These are phyloP conservation scores for Xylaria sp. DNA, from an alignment of 2,329 filamentous ascomycete species.

Conservation along the genomic window DNA sequence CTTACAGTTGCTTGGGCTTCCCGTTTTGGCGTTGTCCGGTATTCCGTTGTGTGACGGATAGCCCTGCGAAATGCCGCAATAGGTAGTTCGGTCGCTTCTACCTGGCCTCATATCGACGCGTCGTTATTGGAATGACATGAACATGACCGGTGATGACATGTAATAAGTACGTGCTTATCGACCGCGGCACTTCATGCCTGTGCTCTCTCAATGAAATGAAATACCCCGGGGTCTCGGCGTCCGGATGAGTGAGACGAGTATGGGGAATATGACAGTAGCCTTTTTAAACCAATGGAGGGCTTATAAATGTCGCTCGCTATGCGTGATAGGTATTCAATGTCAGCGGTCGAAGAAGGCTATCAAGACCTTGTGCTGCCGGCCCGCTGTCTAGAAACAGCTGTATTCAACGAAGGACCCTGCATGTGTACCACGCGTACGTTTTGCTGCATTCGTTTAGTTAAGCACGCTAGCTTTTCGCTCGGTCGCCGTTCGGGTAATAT, in stretches of 20 bases:
- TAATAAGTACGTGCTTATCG: background rate
- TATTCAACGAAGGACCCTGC: slow-evolving; percentile 3
- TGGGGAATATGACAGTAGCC: background rate
- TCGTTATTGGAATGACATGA: background rate
- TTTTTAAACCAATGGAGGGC: background rate
- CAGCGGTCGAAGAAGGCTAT: background rate
- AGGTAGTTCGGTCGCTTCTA: background rate
- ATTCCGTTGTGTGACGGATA: slow-evolving; percentile 5
- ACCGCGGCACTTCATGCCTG: background rate
- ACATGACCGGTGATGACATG: background rate
- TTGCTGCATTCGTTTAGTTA: background rate
- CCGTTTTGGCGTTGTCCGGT: slow-evolving; percentile 2
- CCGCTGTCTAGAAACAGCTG: background rate
- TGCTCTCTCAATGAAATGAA: background rate
- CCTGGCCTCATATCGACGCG: background rate
- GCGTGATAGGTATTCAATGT: background rate
- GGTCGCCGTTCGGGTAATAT: slow-evolving; percentile 8
- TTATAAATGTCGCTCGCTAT: background rate
- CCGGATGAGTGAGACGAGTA: background rate
- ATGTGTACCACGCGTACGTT: background rate
- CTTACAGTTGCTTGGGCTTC: background rate
- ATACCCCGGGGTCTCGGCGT: background rate
- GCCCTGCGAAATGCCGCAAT: background rate
- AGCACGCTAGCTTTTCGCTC: background rate
- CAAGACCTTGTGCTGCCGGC: background rate